Base-by-base conservation (phyloP, 2,329 filamentous ascomycete genomes). In the Botrytis tulipae region DNA sequence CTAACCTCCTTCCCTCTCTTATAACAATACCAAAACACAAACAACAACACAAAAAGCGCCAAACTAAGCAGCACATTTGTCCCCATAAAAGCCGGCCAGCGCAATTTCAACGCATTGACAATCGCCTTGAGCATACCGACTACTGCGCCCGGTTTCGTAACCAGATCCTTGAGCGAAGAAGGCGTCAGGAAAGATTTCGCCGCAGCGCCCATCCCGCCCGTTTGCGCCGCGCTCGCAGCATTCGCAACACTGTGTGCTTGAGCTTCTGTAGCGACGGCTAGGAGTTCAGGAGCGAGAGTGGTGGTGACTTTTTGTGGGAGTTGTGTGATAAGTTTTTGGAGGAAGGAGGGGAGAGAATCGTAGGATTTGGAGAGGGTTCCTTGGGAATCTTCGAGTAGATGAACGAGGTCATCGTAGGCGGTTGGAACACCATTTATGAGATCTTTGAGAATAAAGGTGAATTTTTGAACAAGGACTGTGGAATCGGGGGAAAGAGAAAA, bases 11-110 rank as follows among this genome's bases (percentile, higher is more conserved):
- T 90, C 57, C 96, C 96, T 71, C 96, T 92, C 85, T 98, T 98
- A 83, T 98, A 92, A 84, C 95, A 98, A 84, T 98, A 99, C 95
- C 95, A 99, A 79, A 98, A 91, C 62, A 97, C 93, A 81, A 97
- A 96, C 62, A 54, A 86, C 92, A 86, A 87, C 95, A 94, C 86
- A 80, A 97, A 97, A 1, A 98, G 84, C 0, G 93, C 94, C 76
- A 98, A 85, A 76, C 93, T 96, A 90, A 97, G 93, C 25, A 98
- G 86, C 29, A 97, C 91, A 82, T 97, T 98, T 72, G 95, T 95
- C 20, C 95, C 95, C 75, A 97, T 89, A 76, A 98, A 91, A 0
- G 94, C 94, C 0, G 96, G 96, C 87, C 97, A 98, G 63, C 95
- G 87, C 75, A 93, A 85, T 83, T 95, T 94, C 73, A 99, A 83